Evolutionary conservation across 148 eudicot genomes (phyloP).

Genomic region (Nepenthes gracilis): DNA sequence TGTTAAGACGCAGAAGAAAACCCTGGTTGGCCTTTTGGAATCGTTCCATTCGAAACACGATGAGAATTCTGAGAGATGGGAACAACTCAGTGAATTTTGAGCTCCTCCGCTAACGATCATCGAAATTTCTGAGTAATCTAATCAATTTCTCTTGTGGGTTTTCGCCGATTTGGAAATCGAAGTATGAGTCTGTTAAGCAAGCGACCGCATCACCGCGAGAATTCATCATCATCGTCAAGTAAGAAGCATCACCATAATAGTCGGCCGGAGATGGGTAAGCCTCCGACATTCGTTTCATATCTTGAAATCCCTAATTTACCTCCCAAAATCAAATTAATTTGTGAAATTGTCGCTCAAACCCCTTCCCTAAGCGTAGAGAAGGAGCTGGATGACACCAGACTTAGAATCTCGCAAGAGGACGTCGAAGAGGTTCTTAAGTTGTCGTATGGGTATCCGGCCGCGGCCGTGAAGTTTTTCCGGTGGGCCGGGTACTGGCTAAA

Average conservation of each 20-base stretch:
- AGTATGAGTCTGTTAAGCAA: no score
- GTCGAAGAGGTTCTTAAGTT: constrained; percentile 55
- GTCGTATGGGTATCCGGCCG: constrained; percentile 31
- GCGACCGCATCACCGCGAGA: constrained; percentile 9
- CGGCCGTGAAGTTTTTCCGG: constrained; percentile 54
- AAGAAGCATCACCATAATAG: constrained; percentile 15
- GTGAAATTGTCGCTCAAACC: constrained; percentile 51
- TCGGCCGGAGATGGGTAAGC: constrained; percentile 18
- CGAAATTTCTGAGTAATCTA: no score
- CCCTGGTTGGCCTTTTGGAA: no score
- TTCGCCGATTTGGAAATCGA: no score
- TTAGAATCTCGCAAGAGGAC: constrained; percentile 34
- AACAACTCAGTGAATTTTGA: no score
- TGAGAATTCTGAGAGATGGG: no score
- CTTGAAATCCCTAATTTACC: constrained; percentile 35
- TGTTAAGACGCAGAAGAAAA: no score
- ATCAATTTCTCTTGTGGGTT: no score
- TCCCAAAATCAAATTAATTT: constrained; percentile 37
- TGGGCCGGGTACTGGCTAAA: constrained; percentile 47
- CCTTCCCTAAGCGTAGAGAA: constrained; percentile 34
- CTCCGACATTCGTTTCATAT: constrained; percentile 31
- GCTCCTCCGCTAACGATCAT: no score
- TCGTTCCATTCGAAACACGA: no score
- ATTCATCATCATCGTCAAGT: constrained; percentile 7
- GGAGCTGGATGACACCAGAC: constrained; percentile 32